Conservation (phyloP, 2,329 filamentous ascomycete genomes). For the Dactylonectria macrodidyma region DNA sequence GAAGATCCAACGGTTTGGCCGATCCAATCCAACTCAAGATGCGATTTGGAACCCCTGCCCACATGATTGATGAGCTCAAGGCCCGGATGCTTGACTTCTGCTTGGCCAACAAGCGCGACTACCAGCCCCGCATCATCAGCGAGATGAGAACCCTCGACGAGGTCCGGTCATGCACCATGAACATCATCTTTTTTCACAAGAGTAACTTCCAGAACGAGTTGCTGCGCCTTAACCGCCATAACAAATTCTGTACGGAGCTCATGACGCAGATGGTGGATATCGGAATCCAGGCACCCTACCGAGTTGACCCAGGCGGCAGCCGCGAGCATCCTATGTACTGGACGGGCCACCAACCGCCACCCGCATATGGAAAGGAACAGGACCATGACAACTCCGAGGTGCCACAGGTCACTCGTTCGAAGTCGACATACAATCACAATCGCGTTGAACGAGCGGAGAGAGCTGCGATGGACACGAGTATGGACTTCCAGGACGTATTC, state of each 20-base stretch:
- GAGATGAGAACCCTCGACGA: constrained; percentile 86
- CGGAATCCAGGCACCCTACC: constrained; percentile 84
- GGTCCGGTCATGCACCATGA: constrained; percentile 88
- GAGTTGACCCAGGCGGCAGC: constrained; percentile 75
- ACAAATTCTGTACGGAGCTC: constrained; percentile 93
- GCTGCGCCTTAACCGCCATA: constrained; percentile 88
- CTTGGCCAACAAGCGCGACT: constrained; percentile 88
- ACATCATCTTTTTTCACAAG: constrained; percentile 98
- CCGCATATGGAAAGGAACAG: constrained; percentile 51
- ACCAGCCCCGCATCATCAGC: constrained; percentile 87
- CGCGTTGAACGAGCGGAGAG: constrained; percentile 12
- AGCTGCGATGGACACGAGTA: constrained; percentile 49
- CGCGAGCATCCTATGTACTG: constrained; percentile 77
- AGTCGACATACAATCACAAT: constrained; percentile 9
- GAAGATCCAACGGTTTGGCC: constrained; percentile 88
- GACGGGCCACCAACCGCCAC: constrained; percentile 54
- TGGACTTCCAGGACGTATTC: constrained; percentile 64
- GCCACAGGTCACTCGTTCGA: constrained; percentile 19
- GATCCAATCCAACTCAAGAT: constrained; percentile 88
- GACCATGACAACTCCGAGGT: constrained; percentile 26
- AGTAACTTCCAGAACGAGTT: constrained; percentile 97
- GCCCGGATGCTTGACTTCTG: constrained; percentile 88
- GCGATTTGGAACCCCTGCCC: constrained; percentile 88
- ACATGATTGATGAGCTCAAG: constrained; percentile 87
- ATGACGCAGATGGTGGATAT: constrained; percentile 88